Base-by-base conservation (phyloP, 176 grass and related monocot genomes). In the Carex parvula region DNA sequence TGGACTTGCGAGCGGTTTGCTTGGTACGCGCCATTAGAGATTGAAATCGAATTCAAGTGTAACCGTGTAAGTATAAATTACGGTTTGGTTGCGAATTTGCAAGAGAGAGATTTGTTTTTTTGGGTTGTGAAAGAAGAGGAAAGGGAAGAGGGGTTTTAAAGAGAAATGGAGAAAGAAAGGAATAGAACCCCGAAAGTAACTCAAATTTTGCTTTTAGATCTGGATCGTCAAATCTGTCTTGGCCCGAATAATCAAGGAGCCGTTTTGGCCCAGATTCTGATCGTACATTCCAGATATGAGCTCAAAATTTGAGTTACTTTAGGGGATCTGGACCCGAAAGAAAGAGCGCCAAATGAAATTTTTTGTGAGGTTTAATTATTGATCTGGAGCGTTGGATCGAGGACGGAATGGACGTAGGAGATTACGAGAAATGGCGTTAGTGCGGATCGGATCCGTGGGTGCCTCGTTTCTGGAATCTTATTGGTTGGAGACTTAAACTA, bases 1-100 rank as follows among this genome's bases (percentile, higher is more conserved):
- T 85, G 70, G 69, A 79, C 17, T 85, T 85, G 57, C 84, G 53
- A 59, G 69, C 69, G 7, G 84, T 85, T 64, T 85, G 84, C 55
- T 85, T 85, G n/a, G 84, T 85, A 55, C 84, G 64, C 0, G 84
- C 70, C 84, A 85, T 85, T 42, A 10, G 5, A 44, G 16, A 9
- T 20, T 5, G 5, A n/a, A 75, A 32, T 2, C 1, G 2, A 50
- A 22, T 12, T 50, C 10, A 11, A 69, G 5, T 29, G 29, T 29
- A 29, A 29, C 29, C 2, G 20, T 3, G 4, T 17, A 50, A 52
- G 20, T n/a, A 44, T n/a, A 15, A 22, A 52, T 76, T 18, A 1
- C 13, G 29, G 24, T 59, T 79, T 50, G 70, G 10, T 48, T 75
- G 5, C 10, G 29, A 15, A n/a, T 50, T 14, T 14, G 75, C 8